Base-by-base conservation (phyloP, 805 yeast genomes). In the Priceomyces carsonii region DNA sequence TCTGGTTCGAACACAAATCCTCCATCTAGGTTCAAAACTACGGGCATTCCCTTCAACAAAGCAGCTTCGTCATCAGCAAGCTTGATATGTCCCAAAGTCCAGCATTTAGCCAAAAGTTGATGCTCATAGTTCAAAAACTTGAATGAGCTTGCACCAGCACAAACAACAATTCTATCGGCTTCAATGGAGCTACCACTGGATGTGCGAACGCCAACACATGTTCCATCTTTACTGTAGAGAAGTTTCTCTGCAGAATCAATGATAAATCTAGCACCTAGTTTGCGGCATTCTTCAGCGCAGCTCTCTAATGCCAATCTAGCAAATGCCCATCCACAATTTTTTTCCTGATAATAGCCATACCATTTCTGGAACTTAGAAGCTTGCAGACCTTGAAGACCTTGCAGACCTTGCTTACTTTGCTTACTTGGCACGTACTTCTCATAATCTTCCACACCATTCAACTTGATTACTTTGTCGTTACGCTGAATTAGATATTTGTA, bases 1-100 rank as follows among this genome's bases (percentile, higher is more conserved):
- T 63, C 71, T 6, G 72, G 70, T 34, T 67, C 73, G 41, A 68
- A 66, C 30, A 66, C 54, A 49, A 66, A 69, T 0, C 74, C 73
- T 35, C 47, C 32, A 21, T 63, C 68, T 1, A 71, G 53, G 37
- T 67, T 61, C 47, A 69, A 69, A 18, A 72, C 63, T 4, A 71
- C 56, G 1, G 77, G 77, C 13, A 70, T 55, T 29, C 51, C 41
- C 40, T 60, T 59, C 36, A 55, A 68, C 18, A 48, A 51, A 13
- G 47, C 50, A 38, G 47, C 66, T 39, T 71, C 75, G 18, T 51
- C 48, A 7, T 52, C 53, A 0, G 60, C 53, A 13, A 70, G 41
- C 30, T 61, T 54, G 3, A 71, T 52, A 39, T 70, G 75, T 1
- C 61, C 46, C 1, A 63, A 58, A 39, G 59, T 52, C n/a, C 55